These are phyloP conservation scores for Amanita polypyramis DNA, from an alignment of 768 basidiomycete species.

Conservation along the genomic window DNA sequence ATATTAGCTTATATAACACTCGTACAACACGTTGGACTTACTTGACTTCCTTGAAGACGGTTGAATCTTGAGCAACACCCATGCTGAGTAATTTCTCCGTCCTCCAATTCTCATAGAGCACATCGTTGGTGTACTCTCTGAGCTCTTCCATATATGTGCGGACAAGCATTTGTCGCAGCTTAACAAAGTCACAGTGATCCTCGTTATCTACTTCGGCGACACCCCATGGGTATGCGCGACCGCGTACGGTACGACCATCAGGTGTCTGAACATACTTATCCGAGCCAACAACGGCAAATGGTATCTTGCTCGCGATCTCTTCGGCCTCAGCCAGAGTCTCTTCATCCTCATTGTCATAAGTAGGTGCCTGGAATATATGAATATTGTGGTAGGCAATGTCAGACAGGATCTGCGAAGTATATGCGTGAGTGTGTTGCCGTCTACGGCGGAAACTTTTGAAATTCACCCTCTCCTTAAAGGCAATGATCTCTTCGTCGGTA, in stretches of 20 bases:
- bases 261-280: constrained; percentile 71
- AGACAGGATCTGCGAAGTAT: constrained; percentile 56
- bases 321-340: constrained; percentile 96
- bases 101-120: constrained; percentile 97
- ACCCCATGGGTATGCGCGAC: constrained; percentile 97
- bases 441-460: not conserved
- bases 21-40: constrained; percentile 29
- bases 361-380: constrained; percentile 95
- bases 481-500: constrained; percentile 89
- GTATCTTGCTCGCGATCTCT: constrained; percentile 96
- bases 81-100: constrained; percentile 92
- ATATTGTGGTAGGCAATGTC: constrained; percentile 96
- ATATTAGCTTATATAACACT: constrained; percentile 1
- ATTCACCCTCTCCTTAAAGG: constrained; percentile 87
- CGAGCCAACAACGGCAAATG: constrained; percentile 96
- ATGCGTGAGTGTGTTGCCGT: constrained; percentile 5
- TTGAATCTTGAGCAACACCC: constrained; percentile 97
- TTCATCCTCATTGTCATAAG: constrained; percentile 97
- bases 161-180: constrained; percentile 98
- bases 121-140: constrained; percentile 91
- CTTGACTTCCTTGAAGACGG: constrained; percentile 99
- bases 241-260: constrained; percentile 88
- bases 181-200: constrained; percentile 98
- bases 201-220: constrained; percentile 99
- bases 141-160: constrained; percentile 99